phyloP scores from a whole-genome alignment of 1,284 basidiomycete species.

The Baeospora myosura region DNA sequence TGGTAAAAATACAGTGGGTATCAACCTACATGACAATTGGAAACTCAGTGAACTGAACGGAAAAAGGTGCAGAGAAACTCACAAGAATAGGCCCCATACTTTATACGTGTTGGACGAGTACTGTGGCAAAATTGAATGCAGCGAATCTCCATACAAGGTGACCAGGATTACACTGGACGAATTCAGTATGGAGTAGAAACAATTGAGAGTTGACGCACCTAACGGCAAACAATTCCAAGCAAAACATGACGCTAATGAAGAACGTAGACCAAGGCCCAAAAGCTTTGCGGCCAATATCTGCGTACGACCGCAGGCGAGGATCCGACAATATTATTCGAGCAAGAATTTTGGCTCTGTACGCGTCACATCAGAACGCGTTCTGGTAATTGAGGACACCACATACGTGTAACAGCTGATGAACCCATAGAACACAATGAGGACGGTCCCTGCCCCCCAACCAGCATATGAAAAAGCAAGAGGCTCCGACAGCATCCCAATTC shows the following conservation, averaged over 20 bases:
- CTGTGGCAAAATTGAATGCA: constrained; percentile 64
- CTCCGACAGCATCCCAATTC: constrained; percentile 86
- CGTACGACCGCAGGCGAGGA: constrained; percentile 69
- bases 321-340: constrained; percentile 71
- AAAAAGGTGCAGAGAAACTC: constrained; percentile 18
- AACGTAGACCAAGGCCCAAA: constrained; percentile 70
- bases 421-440: constrained; percentile 73
- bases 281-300: constrained; percentile 83
- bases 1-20: constrained; percentile 81
- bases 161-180: constrained; percentile 68
- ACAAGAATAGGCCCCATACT: constrained; percentile 67
- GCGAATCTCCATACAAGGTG: constrained; percentile 81
- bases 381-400: constrained; percentile 22
- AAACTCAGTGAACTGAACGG: not conserved
- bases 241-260: constrained; percentile 72
- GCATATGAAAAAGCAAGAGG: constrained; percentile 84
- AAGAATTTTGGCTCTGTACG: constrained; percentile 72
- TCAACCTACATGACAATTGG: constrained; percentile 39
- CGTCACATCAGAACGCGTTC: constrained; percentile 2
- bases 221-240: constrained; percentile 77
- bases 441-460: constrained; percentile 76
- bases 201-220: constrained; percentile 36
- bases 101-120: constrained; percentile 73
- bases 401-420: constrained; percentile 84
- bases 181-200: constrained; percentile 14